These are phyloP conservation scores for Arachis hypogaea DNA, from an alignment of 306 rosid genomes.

Conservation along the genomic window DNA sequence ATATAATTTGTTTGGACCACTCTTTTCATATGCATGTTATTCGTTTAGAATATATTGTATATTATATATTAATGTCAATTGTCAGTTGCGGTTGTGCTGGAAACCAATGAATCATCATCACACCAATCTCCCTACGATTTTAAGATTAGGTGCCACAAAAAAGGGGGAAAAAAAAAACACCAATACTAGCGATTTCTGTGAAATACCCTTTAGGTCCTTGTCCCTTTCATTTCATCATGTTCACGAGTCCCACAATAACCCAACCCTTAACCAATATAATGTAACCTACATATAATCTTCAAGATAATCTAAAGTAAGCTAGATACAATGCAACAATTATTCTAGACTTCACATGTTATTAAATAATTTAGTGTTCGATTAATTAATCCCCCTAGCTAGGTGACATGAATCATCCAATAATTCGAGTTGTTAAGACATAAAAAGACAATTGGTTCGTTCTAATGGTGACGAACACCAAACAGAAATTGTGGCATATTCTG, in stretches of 20 bases:
- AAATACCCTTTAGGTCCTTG: neutral
- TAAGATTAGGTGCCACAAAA: neutral
- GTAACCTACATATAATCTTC: neutral
- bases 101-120: conserved; percentile 2
- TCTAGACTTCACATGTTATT: neutral
- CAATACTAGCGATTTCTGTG: neutral
- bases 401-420: neutral
- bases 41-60: too few species aligned
- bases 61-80: neutral
- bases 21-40: neutral
- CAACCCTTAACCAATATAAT: conserved; percentile 8
- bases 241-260: neutral
- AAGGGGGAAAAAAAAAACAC: too few species aligned
- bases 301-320: neutral
- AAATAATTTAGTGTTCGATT: neutral
- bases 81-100: conserved; percentile 22
- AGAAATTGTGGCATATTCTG: neutral
- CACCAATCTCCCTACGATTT: neutral
- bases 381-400: neutral
- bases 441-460: neutral
- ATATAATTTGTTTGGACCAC: neutral
- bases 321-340: neutral
- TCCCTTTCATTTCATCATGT: neutral
- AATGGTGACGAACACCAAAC: conserved; percentile 15
- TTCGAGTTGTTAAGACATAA: neutral